phyloP scores from a whole-genome alignment of 2,329 filamentous ascomycete genomes.

The Aspergillus neoniger region DNA sequence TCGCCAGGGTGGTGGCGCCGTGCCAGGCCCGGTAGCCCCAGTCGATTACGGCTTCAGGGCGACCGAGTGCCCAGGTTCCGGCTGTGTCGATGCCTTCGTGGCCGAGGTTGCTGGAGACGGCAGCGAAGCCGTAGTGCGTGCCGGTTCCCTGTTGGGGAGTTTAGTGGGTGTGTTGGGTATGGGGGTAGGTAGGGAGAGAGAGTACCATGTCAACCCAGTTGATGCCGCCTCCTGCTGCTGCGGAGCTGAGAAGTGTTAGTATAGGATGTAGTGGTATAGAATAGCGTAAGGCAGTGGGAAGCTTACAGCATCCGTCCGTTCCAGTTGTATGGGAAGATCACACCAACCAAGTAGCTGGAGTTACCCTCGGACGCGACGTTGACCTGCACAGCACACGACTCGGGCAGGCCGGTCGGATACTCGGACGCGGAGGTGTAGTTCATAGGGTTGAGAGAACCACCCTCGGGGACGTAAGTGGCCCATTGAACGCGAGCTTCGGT shows the following conservation, averaged over 20 bases:
- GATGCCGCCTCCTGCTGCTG: neutral
- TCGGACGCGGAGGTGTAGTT: neutral
- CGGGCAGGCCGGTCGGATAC: neutral
- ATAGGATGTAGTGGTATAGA: neutral
- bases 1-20: neutral
- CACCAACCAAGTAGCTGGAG: neutral
- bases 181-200: neutral
- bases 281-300: neutral
- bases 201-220: slow-evolving; percentile 1
- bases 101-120: neutral
- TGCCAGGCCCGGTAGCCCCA: slow-evolving; percentile 6
- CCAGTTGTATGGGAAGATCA: neutral
- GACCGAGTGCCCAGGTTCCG: neutral
- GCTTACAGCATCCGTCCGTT: neutral
- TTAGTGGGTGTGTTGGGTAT: neutral
- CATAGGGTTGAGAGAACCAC: neutral
- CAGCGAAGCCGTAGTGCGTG: neutral
- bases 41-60: neutral
- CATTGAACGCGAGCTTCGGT: neutral
- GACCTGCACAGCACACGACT: neutral
- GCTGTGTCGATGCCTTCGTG: slow-evolving; percentile 1
- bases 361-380: neutral
- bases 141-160: neutral
- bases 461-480: neutral
- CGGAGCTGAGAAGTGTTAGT: neutral